Conservation (phyloP, 129 eudicot genomes). For the Flaveria linearis region DNA sequence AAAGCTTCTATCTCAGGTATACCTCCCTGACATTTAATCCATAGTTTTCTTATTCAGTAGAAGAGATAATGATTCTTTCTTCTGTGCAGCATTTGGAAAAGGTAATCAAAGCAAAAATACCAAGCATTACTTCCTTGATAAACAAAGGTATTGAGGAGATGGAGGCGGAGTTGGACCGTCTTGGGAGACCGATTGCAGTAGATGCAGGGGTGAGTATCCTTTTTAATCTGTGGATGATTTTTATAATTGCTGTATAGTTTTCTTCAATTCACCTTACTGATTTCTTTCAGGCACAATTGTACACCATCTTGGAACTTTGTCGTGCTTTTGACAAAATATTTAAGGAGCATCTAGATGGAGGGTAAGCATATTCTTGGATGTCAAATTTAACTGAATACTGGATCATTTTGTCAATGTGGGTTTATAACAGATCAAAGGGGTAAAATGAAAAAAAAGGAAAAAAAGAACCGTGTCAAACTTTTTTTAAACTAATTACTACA, state of each 20-base stretch:
- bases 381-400: background rate
- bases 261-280: slow-evolving; percentile 6
- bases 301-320: slow-evolving; percentile 64
- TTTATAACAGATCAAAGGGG: background rate
- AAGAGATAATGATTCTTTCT: slow-evolving; percentile 16
- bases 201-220: slow-evolving; percentile 56
- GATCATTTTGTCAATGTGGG: background rate
- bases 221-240: background rate
- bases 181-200: slow-evolving; percentile 62
- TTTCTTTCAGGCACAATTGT: slow-evolving; percentile 60
- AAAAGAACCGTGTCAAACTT: background rate
- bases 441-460: background rate
- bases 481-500: background rate
- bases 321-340: slow-evolving; percentile 73
- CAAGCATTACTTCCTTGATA: slow-evolving; percentile 57
- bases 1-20: slow-evolving; percentile 56
- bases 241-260: background rate
- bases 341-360: slow-evolving; percentile 71
- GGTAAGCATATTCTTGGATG: slow-evolving; percentile 39
- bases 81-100: slow-evolving; percentile 54
- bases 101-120: slow-evolving; percentile 57
- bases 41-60: background rate
- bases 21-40: background rate
- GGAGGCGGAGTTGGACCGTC: slow-evolving; percentile 57
- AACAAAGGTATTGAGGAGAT: slow-evolving; percentile 61